These are phyloP conservation scores for Colletotrichum limetticola DNA, from an alignment of 2,329 filamentous ascomycete genomes.

Conservation along the genomic window DNA sequence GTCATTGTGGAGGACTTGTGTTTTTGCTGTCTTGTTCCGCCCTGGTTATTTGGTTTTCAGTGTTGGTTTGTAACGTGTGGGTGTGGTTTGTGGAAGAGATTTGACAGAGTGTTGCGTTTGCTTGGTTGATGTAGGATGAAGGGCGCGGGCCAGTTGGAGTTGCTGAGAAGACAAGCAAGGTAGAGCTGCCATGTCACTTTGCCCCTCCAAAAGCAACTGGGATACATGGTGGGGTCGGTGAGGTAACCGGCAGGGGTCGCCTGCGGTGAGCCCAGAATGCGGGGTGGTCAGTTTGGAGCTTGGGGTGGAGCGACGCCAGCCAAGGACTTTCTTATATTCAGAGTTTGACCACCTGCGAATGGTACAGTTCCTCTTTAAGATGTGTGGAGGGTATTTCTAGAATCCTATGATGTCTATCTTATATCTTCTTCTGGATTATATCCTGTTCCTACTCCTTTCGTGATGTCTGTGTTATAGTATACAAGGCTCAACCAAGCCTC, in stretches of 20 bases:
- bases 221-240: conserved; percentile 25
- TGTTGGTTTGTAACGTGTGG: not conserved
- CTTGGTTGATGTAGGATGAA: not conserved
- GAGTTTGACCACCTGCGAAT: not conserved
- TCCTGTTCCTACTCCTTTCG: not conserved
- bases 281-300: conserved; percentile 24
- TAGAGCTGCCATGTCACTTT: conserved; percentile 14
- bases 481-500: not conserved
- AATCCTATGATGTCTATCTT: not conserved
- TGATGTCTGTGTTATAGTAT: not conserved
- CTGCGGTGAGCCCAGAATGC: conserved; percentile 8
- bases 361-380: not conserved
- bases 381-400: not conserved
- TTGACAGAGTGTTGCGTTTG: not conserved
- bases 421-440: not conserved
- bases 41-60: not conserved
- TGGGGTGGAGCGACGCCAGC: conserved; percentile 9
- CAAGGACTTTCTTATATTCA: not conserved
- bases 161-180: not conserved
- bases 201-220: conserved; percentile 15
- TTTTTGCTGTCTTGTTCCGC: not conserved
- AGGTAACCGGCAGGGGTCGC: conserved; percentile 18
- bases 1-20: conserved; percentile 26
- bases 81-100: not conserved
- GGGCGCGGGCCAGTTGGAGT: not conserved